Evolutionary conservation across 164 flowering plant genomes (phyloP), one percentile per base, ranked within the genome.

Genomic region (Magnolia kwangsiensis): DNA sequence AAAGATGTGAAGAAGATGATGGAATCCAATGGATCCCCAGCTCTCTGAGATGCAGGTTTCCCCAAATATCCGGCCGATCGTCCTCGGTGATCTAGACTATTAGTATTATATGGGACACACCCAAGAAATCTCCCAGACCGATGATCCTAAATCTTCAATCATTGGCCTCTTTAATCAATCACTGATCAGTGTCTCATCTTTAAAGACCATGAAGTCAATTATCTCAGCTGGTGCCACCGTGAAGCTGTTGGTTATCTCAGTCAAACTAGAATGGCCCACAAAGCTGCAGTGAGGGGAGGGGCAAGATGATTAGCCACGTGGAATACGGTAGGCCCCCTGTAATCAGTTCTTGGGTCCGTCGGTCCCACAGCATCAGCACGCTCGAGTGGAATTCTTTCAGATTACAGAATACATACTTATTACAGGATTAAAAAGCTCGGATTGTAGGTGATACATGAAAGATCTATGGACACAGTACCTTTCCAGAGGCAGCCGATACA

Each of bases 321-420:
- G 45, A 37, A 37, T 37, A 37, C 45, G 4, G 45, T 37, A 37
- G 45, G 7, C 45, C 61, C 61, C 16, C 0, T 55, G 61, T 9
- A 55, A 55, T 55, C 18, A 55, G 16, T 55, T 55, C 61, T 55
- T 16, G 16, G 18, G 61, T 55, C 61, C 3, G 13, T 14, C 61
- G 18, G 18, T 55, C 13, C 61, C 61, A 11, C 61, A 64, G 67
- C 67, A 64, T 68, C 31, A 31, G 49, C 31, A 29, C 19, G 31
- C 50, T 29, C 29, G 14, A 37, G 50, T 23, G 29, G 31, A 14
- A 66, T 66, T 67, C 92, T 89, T 91, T 69, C 77, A 29, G 50
- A 77, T 69, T 72, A 76, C 78, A 78, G 23, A 37, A 78, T 29
- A 80, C 67, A 73, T 82, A 55, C 73, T 85, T 80, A 79, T 83